Evolutionary conservation across 208 protist genomes (phyloP).

Genomic region (Wallacemonas sp.): DNA sequence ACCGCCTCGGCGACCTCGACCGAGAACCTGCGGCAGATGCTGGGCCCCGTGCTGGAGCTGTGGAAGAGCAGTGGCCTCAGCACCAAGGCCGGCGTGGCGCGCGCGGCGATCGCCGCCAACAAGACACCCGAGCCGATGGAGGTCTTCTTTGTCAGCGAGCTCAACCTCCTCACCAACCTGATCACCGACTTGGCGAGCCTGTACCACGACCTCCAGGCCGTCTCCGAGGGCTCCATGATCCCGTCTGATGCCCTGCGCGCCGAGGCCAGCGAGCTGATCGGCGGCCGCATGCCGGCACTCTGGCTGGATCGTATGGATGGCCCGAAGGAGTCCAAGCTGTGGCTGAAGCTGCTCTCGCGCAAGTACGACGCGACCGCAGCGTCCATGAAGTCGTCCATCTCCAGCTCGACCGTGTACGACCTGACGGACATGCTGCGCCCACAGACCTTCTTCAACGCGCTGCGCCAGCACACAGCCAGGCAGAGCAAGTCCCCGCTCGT

Average conservation of each 20-base stretch:
- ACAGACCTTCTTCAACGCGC: conserved; percentile 94
- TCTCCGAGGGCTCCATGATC: conserved; percentile 87
- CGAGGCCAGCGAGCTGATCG: conserved; percentile 82
- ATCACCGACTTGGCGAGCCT: conserved; percentile 60
- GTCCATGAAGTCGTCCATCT: conserved; percentile 34
- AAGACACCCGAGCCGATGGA: conserved; percentile 75
- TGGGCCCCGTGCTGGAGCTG: conserved; percentile 83
- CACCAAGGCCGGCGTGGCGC: conserved; percentile 16
- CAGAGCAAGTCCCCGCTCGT: conserved; percentile 65
- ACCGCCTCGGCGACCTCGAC: conserved; percentile 36
- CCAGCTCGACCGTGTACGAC: conserved; percentile 63
- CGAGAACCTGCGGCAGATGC: conserved; percentile 80
- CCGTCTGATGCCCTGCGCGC: conserved; percentile 62
- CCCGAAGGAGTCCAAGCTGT: conserved; percentile 69
- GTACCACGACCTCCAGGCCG: conserved; percentile 62
- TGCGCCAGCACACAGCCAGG: conserved; percentile 94
- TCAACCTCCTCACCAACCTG: conserved; percentile 59
- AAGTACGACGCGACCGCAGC: conserved; percentile 46
- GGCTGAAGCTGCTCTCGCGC: conserved; percentile 75
- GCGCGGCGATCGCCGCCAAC: conserved; percentile 19
- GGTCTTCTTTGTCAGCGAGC: conserved; percentile 93
- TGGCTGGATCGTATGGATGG: conserved; percentile 92
- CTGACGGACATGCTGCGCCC: conserved; percentile 91
- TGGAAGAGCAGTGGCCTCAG: conserved; percentile 68
- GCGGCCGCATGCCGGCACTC: conserved; percentile 69